These are phyloP conservation scores for Suillus occidentalis DNA, from an alignment of 768 basidiomycete genomes.

Conservation along the genomic window DNA sequence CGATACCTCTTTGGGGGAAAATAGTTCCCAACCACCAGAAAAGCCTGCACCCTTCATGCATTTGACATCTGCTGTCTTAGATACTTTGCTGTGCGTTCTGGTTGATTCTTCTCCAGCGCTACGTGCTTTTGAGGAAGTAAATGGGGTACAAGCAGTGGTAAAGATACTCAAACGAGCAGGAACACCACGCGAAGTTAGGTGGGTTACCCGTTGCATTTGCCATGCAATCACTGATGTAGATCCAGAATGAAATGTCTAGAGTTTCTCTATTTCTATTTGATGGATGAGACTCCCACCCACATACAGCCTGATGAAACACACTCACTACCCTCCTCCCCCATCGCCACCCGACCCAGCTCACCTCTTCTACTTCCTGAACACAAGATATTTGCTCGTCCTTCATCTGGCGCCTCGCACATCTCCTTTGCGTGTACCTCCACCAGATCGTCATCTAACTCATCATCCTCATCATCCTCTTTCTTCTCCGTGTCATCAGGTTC, in stretches of 20 bases:
- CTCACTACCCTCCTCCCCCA: constrained; percentile 33
- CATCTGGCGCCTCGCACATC: constrained; percentile 17
- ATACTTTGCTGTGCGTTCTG: constrained; percentile 84
- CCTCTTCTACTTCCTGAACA: constrained; percentile 18
- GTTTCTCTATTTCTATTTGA: constrained; percentile 91
- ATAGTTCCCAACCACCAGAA: constrained; percentile 21
- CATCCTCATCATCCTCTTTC: constrained; percentile 25
- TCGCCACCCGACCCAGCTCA: constrained; percentile 25
- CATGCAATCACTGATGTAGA: constrained; percentile 7
- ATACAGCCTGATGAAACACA: constrained; percentile 24
- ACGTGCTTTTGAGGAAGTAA: constrained; percentile 73
- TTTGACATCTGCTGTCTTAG: constrained; percentile 75
- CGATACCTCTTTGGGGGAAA: constrained; percentile 14
- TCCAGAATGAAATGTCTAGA: constrained; percentile 93
- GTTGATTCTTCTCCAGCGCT: constrained; percentile 80
- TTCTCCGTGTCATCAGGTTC: constrained; percentile 43
- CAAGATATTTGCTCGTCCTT: constrained; percentile 26
- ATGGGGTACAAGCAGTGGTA: constrained; percentile 82
- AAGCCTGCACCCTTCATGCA: constrained; percentile 30
- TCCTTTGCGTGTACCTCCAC: constrained; percentile 27
- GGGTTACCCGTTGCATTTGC: constrained; percentile 51
- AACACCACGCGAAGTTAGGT: constrained; percentile 89
- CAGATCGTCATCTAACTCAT: constrained; percentile 19
- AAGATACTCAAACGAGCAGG: constrained; percentile 83
- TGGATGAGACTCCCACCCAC: constrained; percentile 64